Base-by-base conservation (phyloP, 2,329 filamentous ascomycete genomes). In the Hymenoscyphus infarciens region DNA sequence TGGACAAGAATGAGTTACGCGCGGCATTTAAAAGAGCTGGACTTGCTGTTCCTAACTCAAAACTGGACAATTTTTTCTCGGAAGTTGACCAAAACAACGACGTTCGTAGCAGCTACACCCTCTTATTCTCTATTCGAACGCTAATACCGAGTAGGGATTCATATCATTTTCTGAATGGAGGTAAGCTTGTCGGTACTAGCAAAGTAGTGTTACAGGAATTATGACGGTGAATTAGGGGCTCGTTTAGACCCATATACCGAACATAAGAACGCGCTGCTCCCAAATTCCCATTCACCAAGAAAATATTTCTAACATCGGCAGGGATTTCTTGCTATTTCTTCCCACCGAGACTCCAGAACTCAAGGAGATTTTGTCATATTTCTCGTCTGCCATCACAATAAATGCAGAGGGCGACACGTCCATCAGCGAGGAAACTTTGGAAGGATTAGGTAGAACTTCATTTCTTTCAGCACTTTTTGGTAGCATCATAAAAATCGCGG, bases 101-200 rank as follows among this genome's bases (percentile, higher is more conserved):
- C 75, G 72, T 73, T 56, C 16, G 68, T 67, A 22, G 19, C 16
- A n/a, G 52, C 38, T 13, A 49, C 25, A 13, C 8, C 35, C 6
- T 31, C 56, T 16, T 35, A 8, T 11, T 39, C 25, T n/a, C 4
- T 15, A 45, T 27, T 4, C 22, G 29, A 57, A 65, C 13, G 39
- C 49, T 61, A 27, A 49, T 55, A 52, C 3, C 29, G 3, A 59
- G 39, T 86, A 80, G 70, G 74, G 73, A 2, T 80, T 81, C 67
- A 96, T 98, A 70, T 92, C 83, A 66, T 98, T 96, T 77, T 87
- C 92, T 68, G 95, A 99, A 82, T 98, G 95, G 95, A 88, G 94
- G 94, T 97, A 86, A 77, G 88, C 49, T 49, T 49, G 42, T 49
- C 42, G 42, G 6, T 22, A 49, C n/a, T 22, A 49, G n/a, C 7